Percentiles rank a stretch among this genome's conserved stretches.
Conservation (phyloP, 495 filamentous ascomycete genomes). For the Trichoderma reesei region DNA sequence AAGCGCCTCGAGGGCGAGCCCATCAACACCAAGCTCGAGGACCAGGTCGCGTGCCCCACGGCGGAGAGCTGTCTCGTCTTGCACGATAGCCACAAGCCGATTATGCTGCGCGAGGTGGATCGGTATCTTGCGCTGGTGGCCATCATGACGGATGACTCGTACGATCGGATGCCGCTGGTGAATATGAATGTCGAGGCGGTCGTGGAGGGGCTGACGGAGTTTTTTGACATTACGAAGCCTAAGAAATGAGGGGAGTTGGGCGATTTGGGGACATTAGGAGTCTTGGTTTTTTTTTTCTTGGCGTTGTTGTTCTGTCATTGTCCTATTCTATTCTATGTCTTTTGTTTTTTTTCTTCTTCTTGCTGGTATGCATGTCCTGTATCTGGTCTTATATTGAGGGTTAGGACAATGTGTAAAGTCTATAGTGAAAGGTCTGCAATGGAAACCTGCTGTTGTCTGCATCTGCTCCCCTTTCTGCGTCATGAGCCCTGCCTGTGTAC, state of each 20-base stretch:
- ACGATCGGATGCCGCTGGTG: conserved; percentile 49
- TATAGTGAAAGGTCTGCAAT: background rate
- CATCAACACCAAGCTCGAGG: conserved; percentile 54
- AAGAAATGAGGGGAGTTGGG: conserved; percentile 19
- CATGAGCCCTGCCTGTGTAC: no score
- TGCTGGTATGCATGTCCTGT: no score
- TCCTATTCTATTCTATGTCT: no score
- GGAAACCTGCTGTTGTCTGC: background rate
- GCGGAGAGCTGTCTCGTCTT: conserved; percentile 72
- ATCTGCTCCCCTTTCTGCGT: background rate
- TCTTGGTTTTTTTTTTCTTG: no score
- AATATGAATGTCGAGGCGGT: conserved; percentile 48
- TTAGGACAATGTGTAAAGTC: background rate
- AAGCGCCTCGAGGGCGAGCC: conserved; percentile 48
- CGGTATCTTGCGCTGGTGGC: conserved; percentile 73
- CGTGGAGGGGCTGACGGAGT: conserved; percentile 44
- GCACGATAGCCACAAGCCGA: conserved; percentile 65
- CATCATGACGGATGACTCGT: conserved; percentile 57
- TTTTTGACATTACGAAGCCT: conserved; percentile 47
- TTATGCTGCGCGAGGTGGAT: conserved; percentile 86
- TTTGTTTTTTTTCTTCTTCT: no score
- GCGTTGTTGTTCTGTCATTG: no score
- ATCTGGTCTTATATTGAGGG: no score
- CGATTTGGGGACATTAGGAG: conserved; percentile 7
- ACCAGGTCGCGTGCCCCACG: conserved; percentile 52